These are phyloP conservation scores for Ophiostoma triangulosporum DNA, from an alignment of 2,329 filamentous ascomycete genomes.

Conservation along the genomic window DNA sequence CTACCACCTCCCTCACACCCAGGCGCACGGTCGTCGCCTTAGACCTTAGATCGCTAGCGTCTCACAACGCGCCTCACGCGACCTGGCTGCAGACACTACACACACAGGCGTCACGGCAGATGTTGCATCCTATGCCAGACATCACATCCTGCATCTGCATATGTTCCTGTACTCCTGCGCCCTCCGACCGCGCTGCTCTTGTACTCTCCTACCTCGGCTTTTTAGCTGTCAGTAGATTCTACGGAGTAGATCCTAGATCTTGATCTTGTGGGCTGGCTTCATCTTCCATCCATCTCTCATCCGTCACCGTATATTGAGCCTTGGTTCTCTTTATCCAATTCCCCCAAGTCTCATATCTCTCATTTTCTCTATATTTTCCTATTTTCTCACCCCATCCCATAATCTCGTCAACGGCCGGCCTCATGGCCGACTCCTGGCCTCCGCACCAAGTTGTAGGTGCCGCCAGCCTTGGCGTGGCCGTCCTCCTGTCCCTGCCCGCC, in stretches of 20 bases:
- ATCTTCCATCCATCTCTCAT: no score
- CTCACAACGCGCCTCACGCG: background rate
- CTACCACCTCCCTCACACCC: background rate
- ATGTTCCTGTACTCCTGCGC: background rate
- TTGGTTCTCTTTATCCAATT: no score
- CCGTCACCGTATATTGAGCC: no score
- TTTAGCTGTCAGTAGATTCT: no score
- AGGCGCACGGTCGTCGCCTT: background rate
- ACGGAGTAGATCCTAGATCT: no score
- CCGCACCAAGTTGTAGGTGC: conserved; percentile 7
- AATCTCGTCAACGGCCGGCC: background rate
- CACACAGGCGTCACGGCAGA: no score
- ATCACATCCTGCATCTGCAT: background rate
- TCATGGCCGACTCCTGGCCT: background rate
- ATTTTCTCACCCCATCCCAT: background rate
- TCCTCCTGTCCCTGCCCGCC: conserved; percentile 14
- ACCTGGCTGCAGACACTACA: background rate
- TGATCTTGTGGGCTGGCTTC: no score
- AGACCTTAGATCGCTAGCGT: background rate
- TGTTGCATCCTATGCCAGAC: background rate
- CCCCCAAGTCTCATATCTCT: background rate
- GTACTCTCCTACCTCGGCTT: no score
- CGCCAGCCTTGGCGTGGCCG: conserved; percentile 10
- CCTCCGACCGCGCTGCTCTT: no score
- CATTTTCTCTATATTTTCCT: background rate